phyloP scores from a whole-genome alignment of 495 filamentous ascomycete species.

The Annulohypoxylon bovei region DNA sequence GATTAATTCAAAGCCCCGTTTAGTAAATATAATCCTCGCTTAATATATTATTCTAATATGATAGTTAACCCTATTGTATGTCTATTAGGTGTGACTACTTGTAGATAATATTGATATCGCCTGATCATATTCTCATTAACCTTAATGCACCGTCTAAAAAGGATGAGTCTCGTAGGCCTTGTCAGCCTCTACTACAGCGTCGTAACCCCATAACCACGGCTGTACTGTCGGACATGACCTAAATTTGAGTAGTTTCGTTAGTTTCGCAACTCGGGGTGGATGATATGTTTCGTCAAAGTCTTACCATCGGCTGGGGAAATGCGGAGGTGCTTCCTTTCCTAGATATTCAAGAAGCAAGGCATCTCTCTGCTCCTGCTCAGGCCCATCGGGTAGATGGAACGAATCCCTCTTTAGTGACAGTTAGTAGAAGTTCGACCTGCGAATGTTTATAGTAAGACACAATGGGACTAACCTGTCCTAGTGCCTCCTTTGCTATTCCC shows the following conservation, averaged over 20 bases:
- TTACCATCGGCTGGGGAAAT: slow-evolving; percentile 40
- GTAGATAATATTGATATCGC: neutral
- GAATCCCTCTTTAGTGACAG: slow-evolving; percentile 64
- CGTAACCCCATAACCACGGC: slow-evolving; percentile 65
- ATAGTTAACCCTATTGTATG: neutral
- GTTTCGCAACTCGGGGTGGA: neutral
- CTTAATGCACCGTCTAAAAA: slow-evolving; percentile 34
- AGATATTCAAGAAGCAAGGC: slow-evolving; percentile 57
- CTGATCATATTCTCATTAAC: neutral
- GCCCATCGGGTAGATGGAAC: slow-evolving; percentile 68
- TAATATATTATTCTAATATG: neutral
- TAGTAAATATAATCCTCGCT: too few relatives aligned
- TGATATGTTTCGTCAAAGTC: neutral
- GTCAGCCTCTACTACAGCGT: slow-evolving; percentile 62
- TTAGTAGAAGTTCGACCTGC: slow-evolving; percentile 48
- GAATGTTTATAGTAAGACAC: slow-evolving; percentile 37
- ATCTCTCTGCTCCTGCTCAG: slow-evolving; percentile 64
- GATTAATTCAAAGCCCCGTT: neutral
- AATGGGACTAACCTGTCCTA: slow-evolving; percentile 21
- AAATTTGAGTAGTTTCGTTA: slow-evolving; percentile 9
- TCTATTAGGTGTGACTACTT: too few relatives aligned
- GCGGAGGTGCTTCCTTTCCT: slow-evolving; percentile 35
- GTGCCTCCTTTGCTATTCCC: slow-evolving; percentile 60
- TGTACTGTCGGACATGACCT: slow-evolving; percentile 66
- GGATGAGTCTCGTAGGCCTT: slow-evolving; percentile 55